Percentiles rank a stretch among this genome's conserved stretches.
These are phyloP conservation scores for Pseudocercospora vitis DNA, from an alignment of 2,329 filamentous ascomycete genomes.

Conservation along the genomic window DNA sequence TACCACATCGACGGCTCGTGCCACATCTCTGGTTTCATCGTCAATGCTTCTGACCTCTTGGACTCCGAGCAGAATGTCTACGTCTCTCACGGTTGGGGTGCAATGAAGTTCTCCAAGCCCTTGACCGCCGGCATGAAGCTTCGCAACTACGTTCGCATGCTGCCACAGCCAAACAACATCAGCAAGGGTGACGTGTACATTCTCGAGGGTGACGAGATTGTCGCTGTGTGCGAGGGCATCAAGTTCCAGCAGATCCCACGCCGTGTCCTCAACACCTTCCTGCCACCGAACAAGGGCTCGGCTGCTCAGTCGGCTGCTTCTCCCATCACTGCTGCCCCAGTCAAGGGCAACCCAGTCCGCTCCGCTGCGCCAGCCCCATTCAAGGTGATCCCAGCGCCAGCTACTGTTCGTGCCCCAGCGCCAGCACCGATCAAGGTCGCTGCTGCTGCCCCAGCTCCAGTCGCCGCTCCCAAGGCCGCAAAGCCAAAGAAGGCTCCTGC, in stretches of 20 bases:
- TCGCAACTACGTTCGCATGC: conserved; percentile 63
- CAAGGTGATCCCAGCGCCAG: conserved; percentile 25
- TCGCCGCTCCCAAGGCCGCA: conserved; percentile 43
- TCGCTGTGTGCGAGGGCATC: conserved; percentile 60
- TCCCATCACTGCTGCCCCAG: conserved; percentile 36
- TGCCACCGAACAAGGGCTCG: conserved; percentile 57
- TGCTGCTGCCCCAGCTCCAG: conserved; percentile 33
- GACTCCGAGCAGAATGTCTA: conserved; percentile 61
- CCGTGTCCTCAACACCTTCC: conserved; percentile 64
- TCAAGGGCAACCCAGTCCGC: conserved; percentile 35
- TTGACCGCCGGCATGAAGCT: conserved; percentile 54
- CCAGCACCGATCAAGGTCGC: conserved; percentile 27
- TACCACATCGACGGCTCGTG: conserved; percentile 61
- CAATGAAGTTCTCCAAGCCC: conserved; percentile 50
- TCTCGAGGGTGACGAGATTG: conserved; percentile 59
- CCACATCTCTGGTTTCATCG: conserved; percentile 60
- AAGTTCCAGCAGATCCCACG: conserved; percentile 69
- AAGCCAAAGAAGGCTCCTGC: conserved; percentile 56
- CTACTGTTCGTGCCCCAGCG: conserved; percentile 17
- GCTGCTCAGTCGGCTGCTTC: conserved; percentile 37
- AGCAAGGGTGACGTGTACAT: conserved; percentile 62
- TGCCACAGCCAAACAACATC: conserved; percentile 55
- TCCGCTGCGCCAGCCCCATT: conserved; percentile 36
- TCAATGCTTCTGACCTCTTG: conserved; percentile 59
- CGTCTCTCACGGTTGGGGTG: conserved; percentile 63